A percentile compares a stretch with the other conserved stretches of the same genome.
phyloP scores from a whole-genome alignment of 78 protist species.

The Bodo saltans region DNA sequence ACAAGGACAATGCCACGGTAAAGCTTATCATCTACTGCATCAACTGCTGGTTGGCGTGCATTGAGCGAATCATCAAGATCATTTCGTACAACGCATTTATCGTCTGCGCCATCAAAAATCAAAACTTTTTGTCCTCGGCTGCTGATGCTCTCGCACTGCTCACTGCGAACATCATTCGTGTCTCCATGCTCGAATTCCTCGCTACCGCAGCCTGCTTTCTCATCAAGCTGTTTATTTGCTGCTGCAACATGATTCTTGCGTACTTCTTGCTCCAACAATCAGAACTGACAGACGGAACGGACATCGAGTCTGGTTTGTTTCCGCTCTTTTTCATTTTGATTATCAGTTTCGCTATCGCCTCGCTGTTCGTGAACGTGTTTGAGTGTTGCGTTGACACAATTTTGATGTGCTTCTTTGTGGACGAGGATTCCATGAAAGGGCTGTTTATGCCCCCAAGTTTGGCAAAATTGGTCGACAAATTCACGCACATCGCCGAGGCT shows the following conservation, averaged over 20 bases:
- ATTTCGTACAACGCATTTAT: constrained; percentile 80
- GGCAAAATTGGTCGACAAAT: too few relatives aligned
- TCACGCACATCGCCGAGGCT: too few relatives aligned
- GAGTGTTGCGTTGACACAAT: constrained; percentile 69
- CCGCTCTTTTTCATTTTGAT: constrained; percentile 37
- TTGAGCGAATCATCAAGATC: constrained; percentile 75
- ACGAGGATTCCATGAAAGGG: too few relatives aligned
- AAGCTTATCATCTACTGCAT: constrained; percentile 45
- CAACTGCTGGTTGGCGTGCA: constrained; percentile 64
- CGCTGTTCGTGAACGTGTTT: constrained; percentile 56
- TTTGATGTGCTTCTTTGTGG: constrained; percentile 53
- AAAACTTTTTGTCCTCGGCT: constrained; percentile 61
- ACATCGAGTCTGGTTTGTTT: constrained; percentile 10
- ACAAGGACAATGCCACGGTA: neutral
- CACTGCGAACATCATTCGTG: constrained; percentile 55
- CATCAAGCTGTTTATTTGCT: constrained; percentile 46
- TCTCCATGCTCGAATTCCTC: constrained; percentile 55
- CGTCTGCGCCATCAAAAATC: constrained; percentile 59
- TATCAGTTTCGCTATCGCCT: constrained; percentile 48
- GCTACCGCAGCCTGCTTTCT: constrained; percentile 41
- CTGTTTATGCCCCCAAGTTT: too few relatives aligned
- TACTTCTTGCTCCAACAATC: constrained; percentile 15
- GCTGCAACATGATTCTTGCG: constrained; percentile 16
- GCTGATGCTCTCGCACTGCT: constrained; percentile 53
- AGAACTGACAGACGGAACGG: constrained; percentile 19